Base-by-base conservation (phyloP, 371 early-diverging fungal genomes). In the Apophysomyces sp. region DNA sequence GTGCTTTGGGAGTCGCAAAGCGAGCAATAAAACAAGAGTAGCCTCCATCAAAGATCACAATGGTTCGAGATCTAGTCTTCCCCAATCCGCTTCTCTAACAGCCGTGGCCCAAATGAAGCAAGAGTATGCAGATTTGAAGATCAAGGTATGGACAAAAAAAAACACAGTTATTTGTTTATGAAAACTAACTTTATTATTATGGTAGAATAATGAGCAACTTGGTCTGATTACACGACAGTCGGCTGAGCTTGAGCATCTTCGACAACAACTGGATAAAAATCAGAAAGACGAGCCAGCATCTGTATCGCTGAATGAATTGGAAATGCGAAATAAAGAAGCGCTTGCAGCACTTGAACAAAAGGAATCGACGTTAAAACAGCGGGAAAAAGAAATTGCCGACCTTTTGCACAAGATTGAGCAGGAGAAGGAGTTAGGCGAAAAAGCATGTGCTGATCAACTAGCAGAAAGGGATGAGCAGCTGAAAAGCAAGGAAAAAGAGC, bases 101-200 rank as follows among this genome's bases (percentile, higher is more conserved):
- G 62, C 63, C 6, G 61, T 67, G n/a, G 59, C 62, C 7, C 77
- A 80, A 41, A 74, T 80, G 21, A 65, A 66, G 28, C 72, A 72
- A 57, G 78, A 81, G 62, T 74, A 71, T 49, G 64, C 70, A 58
- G 76, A 76, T n/a, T 57, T 81, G 31, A 77, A 77, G 55, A 60
- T 60, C 27, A 74, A 76, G 71, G 81, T 74, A 61, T 29, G 32
- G 24, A 53, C 56, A 12, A 21, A 28, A 29, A 51, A 49, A 57
- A 39, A 41, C 31, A 21, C 28, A 16, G 4, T 12, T 27, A 16
- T n/a, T n/a, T n/a, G 18, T 9, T 27, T 26, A 9, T 53, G 24
- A 51, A n/a, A 60, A 21, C 28, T 52, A 39, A 28, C 27, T 32
- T 16, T 56, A 21, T 40, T 21, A 5, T 26, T 49, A 18, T 29